These are phyloP conservation scores for Mollisiaceae sp. DNA, from an alignment of 2,329 filamentous ascomycete genomes.

Conservation along the genomic window DNA sequence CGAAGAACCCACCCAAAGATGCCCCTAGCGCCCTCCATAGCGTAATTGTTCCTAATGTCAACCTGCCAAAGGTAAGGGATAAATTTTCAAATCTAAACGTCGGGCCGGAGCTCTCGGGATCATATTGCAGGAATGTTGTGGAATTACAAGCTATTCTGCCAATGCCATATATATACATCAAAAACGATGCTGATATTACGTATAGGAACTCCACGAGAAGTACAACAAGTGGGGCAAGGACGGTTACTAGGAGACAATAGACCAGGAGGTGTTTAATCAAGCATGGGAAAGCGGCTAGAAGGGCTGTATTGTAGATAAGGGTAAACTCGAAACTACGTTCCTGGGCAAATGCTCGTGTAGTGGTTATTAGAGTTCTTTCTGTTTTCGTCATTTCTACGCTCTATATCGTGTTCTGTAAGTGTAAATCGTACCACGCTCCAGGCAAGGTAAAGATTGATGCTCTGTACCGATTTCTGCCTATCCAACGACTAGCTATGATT, in stretches of 20 bases:
- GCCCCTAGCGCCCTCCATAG: conserved; percentile 95
- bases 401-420: background rate
- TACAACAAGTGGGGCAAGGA: conserved; percentile 99
- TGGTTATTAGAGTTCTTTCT: background rate
- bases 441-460: no score
- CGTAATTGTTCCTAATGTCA: conserved; percentile 92
- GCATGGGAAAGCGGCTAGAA: conserved; percentile 13
- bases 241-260: conserved; percentile 58
- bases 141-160: background rate
- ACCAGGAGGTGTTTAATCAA: conserved; percentile 35
- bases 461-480: background rate
- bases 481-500: background rate
- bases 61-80: conserved; percentile 77
- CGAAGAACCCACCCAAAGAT: conserved; percentile 75
- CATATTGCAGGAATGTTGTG: background rate
- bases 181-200: background rate
- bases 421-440: no score
- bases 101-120: background rate
- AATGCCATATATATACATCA: background rate
- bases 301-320: conserved; percentile 39
- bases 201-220: conserved; percentile 85
- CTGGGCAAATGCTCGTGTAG: background rate
- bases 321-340: conserved; percentile 24
- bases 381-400: background rate
- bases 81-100: conserved; percentile 11